Percentiles rank a stretch among this genome's conserved stretches.
Evolutionary conservation across 305 asterid genomes (phyloP).

Genomic region (Fraxinus greggii): DNA sequence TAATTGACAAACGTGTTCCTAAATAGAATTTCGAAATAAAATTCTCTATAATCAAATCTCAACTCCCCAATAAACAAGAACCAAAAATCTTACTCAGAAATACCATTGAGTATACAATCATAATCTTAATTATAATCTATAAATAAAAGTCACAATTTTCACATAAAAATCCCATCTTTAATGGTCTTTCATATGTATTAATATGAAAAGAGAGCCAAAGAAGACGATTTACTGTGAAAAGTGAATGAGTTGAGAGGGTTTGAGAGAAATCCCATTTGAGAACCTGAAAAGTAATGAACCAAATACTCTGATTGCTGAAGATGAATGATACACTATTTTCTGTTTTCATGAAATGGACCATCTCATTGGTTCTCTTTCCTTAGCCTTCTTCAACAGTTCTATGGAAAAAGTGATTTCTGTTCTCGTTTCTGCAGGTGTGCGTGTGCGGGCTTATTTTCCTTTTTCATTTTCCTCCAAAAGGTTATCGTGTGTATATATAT

Average conservation of each 20-base stretch:
- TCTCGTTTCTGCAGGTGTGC: background rate
- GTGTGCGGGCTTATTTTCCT: too few relatives aligned
- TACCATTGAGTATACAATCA: background rate
- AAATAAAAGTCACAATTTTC: conserved; percentile 15
- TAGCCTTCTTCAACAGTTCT: background rate
- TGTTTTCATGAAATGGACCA: conserved; percentile 5
- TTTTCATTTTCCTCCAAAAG: too few relatives aligned
- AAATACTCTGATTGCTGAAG: conserved; percentile 45
- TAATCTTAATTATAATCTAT: background rate
- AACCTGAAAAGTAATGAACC: conserved; percentile 59
- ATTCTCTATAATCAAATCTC: background rate
- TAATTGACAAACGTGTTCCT: background rate
- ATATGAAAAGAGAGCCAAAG: background rate
- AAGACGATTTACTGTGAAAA: conserved; percentile 38
- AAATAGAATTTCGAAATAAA: background rate
- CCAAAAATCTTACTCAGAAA: background rate
- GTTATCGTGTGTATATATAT: too few relatives aligned
- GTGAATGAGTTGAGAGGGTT: conserved; percentile 36
- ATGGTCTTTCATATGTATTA: background rate
- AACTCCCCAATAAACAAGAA: background rate
- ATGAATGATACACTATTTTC: conserved; percentile 43
- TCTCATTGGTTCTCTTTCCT: background rate
- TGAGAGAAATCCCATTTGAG: conserved; percentile 65
- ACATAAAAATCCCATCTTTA: background rate
- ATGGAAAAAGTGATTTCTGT: too few relatives aligned